These are phyloP conservation scores for Cantharellus cinnabarinus DNA, from an alignment of 768 basidiomycete genomes.

Conservation along the genomic window DNA sequence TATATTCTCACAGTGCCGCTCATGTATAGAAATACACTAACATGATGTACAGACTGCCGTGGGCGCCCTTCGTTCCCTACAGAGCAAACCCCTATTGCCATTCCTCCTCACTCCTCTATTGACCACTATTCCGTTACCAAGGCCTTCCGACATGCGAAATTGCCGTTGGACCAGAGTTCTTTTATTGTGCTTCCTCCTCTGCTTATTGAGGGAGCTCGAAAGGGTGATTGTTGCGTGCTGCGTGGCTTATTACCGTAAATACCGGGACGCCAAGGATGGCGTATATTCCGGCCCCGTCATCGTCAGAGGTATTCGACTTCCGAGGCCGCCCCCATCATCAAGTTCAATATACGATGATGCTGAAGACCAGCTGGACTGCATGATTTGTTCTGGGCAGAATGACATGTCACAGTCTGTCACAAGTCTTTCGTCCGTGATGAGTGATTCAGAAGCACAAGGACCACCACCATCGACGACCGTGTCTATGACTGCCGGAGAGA, in stretches of 20 bases:
- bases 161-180: neutral
- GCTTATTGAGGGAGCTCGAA: neutral
- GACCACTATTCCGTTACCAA: constrained; percentile 10
- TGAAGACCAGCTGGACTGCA: neutral
- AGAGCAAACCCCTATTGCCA: constrained; percentile 11
- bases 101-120: constrained; percentile 12
- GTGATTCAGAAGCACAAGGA: neutral
- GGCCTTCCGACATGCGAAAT: neutral
- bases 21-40: neutral
- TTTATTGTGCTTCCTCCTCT: neutral
- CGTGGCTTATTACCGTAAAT: neutral
- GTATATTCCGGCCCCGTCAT: neutral
- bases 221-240: neutral
- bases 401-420: neutral
- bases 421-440: neutral
- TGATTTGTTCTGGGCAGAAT: neutral
- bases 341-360: neutral
- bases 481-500: neutral
- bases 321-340: neutral
- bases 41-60: constrained; percentile 8
- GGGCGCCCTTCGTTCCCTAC: constrained; percentile 5
- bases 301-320: neutral
- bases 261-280: neutral
- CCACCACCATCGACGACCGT: neutral
- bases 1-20: neutral